Conservation (phyloP, 768 basidiomycete species). For the Mycena albidolilacea region DNA sequence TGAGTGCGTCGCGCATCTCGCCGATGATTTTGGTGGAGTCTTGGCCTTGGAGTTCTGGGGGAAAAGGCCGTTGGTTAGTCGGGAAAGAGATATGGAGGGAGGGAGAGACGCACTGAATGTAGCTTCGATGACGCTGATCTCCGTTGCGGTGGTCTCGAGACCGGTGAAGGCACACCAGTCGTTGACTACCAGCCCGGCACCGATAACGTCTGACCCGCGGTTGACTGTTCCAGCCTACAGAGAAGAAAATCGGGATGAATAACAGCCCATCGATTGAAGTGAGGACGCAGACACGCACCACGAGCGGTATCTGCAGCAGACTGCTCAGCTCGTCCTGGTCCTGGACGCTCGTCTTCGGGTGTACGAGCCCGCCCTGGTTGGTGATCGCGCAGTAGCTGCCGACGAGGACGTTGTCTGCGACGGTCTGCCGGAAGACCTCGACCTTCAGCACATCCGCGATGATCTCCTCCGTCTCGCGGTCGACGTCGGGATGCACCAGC, state of each 20-base stretch:
- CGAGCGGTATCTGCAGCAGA: slow-evolving; percentile 93
- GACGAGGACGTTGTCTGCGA: slow-evolving; percentile 97
- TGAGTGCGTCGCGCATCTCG: slow-evolving; percentile 92
- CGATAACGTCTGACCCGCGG: slow-evolving; percentile 97
- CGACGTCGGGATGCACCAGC: slow-evolving; percentile 97
- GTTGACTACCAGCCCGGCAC: slow-evolving; percentile 97
- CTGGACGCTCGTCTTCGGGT: slow-evolving; percentile 96
- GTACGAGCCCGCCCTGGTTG: slow-evolving; percentile 97
- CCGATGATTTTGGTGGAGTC: slow-evolving; percentile 86
- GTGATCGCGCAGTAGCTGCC: slow-evolving; percentile 96
- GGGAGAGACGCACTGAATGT: slow-evolving; percentile 85
- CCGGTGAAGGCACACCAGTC: slow-evolving; percentile 99
- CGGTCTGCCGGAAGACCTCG: slow-evolving; percentile 97
- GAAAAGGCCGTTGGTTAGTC: slow-evolving; percentile 10
- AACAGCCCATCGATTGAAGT: not conserved
- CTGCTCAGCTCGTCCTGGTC: slow-evolving; percentile 98
- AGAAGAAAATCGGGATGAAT: not conserved
- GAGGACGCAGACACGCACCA: slow-evolving; percentile 69
- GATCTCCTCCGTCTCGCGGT: slow-evolving; percentile 99
- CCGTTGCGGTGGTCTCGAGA: slow-evolving; percentile 98
- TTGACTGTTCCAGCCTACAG: slow-evolving; percentile 96
- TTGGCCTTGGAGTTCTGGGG: slow-evolving; percentile 86
- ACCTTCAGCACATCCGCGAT: slow-evolving; percentile 99
- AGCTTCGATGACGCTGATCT: slow-evolving; percentile 98
- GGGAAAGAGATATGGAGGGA: not conserved